Evolutionary conservation across 805 yeast genomes (phyloP).

Genomic region (Sugiyamaella marilandica): DNA sequence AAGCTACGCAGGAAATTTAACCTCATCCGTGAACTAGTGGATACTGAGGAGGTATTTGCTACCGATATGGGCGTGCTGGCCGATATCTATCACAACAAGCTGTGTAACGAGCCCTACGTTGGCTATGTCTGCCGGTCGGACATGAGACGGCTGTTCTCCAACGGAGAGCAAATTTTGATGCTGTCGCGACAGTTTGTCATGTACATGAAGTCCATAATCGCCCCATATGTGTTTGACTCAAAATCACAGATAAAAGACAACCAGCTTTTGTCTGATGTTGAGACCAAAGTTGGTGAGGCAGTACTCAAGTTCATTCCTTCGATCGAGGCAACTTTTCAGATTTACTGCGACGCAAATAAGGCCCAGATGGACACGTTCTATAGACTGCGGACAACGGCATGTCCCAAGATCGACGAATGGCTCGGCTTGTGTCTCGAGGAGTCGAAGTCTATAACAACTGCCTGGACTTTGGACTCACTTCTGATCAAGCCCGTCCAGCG

Average conservation of each 20-base stretch:
- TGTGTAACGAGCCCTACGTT: constrained; percentile 20
- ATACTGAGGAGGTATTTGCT: constrained; percentile 35
- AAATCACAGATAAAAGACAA: constrained; percentile 19
- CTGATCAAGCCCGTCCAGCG: constrained; percentile 45
- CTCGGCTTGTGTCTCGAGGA: constrained; percentile 29
- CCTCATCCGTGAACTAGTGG: constrained; percentile 34
- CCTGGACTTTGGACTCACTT: constrained; percentile 40
- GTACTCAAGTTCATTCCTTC: constrained; percentile 27
- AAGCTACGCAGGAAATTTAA: constrained; percentile 25
- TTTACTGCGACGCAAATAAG: constrained; percentile 31
- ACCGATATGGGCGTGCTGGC: constrained; percentile 35
- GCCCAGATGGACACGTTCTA: constrained; percentile 28
- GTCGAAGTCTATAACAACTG: constrained; percentile 30
- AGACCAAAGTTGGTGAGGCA: constrained; percentile 31
- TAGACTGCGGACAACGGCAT: constrained; percentile 22
- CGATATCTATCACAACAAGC: constrained; percentile 28
- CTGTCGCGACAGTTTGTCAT: constrained; percentile 30
- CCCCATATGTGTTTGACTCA: constrained; percentile 28
- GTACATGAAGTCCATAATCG: constrained; percentile 26
- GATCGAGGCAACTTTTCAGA: constrained; percentile 32
- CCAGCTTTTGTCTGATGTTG: constrained; percentile 20
- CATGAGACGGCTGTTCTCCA: constrained; percentile 28
- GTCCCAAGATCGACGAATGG: constrained; percentile 32
- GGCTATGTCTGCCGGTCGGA: constrained; percentile 28
- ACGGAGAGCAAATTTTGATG: constrained; percentile 31